These are phyloP conservation scores for Malassezia vespertilionis DNA, from an alignment of 1,284 basidiomycete species.

Conservation along the genomic window DNA sequence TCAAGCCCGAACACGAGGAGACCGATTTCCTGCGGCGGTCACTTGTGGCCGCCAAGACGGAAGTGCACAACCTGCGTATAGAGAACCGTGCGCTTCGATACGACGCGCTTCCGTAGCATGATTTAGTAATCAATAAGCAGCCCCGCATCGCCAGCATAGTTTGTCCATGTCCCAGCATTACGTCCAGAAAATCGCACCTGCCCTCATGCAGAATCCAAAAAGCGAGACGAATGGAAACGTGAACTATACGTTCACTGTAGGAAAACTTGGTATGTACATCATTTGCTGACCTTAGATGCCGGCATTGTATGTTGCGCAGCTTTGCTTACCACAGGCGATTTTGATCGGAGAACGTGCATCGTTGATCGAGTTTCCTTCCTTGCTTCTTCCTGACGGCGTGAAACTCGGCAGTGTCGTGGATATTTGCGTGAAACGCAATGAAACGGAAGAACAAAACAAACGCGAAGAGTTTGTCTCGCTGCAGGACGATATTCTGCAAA, in stretches of 20 bases:
- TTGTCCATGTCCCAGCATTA: neutral
- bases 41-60: constrained; percentile 25
- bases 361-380: constrained; percentile 46
- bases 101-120: neutral
- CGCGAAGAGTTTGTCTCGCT: constrained; percentile 36
- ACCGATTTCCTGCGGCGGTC: constrained; percentile 23
- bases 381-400: constrained; percentile 40
- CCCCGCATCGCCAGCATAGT: neutral
- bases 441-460: constrained; percentile 32
- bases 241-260: constrained; percentile 41
- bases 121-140: constrained; percentile 1
- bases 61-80: constrained; percentile 21
- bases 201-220: neutral
- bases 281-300: constrained; percentile 10
- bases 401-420: constrained; percentile 42
- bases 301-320: constrained; percentile 13
- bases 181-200: neutral
- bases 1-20: constrained; percentile 30
- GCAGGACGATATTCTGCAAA: constrained; percentile 41
- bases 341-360: constrained; percentile 45
- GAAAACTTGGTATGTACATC: constrained; percentile 32
- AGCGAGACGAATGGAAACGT: constrained; percentile 4
- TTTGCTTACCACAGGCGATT: constrained; percentile 37
- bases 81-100: constrained; percentile 21
- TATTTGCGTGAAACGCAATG: constrained; percentile 39